Percentiles rank a stretch among this genome's conserved stretches.
These are phyloP conservation scores for Orychophragmus violaceus DNA, from an alignment of 345 rosid genomes.

Conservation along the genomic window DNA sequence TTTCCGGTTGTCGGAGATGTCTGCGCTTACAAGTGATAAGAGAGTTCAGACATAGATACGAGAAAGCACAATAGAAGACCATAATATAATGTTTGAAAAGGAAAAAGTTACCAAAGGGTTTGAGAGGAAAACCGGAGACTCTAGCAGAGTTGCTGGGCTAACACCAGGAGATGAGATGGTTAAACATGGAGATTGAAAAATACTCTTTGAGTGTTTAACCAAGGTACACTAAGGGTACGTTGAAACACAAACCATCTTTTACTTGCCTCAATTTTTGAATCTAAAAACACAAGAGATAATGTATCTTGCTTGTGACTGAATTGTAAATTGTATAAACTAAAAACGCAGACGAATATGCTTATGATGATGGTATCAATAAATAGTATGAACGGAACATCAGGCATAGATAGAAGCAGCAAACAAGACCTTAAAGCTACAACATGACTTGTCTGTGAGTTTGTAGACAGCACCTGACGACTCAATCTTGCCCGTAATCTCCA, in stretches of 20 bases:
- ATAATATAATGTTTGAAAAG: not conserved
- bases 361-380: not conserved
- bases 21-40: slow-evolving; percentile 45
- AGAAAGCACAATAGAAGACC: not conserved
- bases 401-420: not conserved
- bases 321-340: not conserved
- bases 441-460: not conserved
- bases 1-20: slow-evolving; percentile 81
- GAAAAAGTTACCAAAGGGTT: slow-evolving; percentile 70
- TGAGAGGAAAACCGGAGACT: slow-evolving; percentile 73
- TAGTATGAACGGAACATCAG: not conserved
- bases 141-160: slow-evolving; percentile 71
- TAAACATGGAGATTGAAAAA: slow-evolving; percentile 47
- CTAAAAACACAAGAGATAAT: not conserved
- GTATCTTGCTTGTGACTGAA: not conserved
- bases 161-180: slow-evolving; percentile 63
- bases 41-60: not conserved
- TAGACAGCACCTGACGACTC: not conserved
- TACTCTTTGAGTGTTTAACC: slow-evolving; percentile 58
- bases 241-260: too few species aligned
- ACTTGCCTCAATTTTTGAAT: not conserved
- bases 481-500: not conserved
- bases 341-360: not conserved
- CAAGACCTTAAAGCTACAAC: not conserved
- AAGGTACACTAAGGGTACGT: too few species aligned